A percentile compares a stretch with the other conserved stretches of the same genome.
Conservation (phyloP, 768 basidiomycete genomes). For the Vararia minispora region DNA sequence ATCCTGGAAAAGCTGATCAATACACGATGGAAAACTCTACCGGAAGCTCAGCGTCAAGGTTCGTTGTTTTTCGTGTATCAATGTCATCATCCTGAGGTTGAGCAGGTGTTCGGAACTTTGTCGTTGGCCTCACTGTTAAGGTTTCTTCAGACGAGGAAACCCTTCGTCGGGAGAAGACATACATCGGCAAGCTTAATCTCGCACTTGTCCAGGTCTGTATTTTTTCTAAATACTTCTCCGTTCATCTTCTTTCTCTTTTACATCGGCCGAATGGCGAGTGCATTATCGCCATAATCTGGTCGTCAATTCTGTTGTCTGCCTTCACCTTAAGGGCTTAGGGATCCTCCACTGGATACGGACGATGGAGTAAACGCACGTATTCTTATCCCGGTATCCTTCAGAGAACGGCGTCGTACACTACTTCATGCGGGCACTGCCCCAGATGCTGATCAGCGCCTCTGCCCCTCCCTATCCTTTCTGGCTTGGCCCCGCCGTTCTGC, state of each 20-base stretch:
- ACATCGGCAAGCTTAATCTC: slow-evolving; percentile 92
- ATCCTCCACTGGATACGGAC: too few relatives aligned
- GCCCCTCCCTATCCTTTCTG: too few relatives aligned
- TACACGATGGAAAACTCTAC: slow-evolving; percentile 93
- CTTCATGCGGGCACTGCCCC: too few relatives aligned
- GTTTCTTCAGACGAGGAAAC: slow-evolving; percentile 83
- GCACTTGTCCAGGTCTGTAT: slow-evolving; percentile 79
- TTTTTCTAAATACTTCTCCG: slow-evolving; percentile 1
- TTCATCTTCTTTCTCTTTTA: neutral
- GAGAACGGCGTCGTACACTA: too few relatives aligned
- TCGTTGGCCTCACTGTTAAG: slow-evolving; percentile 88
- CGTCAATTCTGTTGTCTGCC: too few relatives aligned
- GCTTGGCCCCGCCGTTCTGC: too few relatives aligned
- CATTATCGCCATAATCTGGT: too few relatives aligned
- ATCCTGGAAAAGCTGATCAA: slow-evolving; percentile 93
- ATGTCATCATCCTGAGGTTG: slow-evolving; percentile 9
- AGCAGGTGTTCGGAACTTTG: slow-evolving; percentile 89
- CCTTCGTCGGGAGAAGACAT: slow-evolving; percentile 88
- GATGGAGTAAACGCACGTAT: too few relatives aligned
- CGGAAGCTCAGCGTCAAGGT: slow-evolving; percentile 91
- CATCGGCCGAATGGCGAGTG: too few relatives aligned
- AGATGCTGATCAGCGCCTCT: too few relatives aligned
- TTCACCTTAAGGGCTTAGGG: too few relatives aligned
- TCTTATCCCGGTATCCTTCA: too few relatives aligned
- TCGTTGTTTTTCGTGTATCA: slow-evolving; percentile 5